Conservation (phyloP, 2,329 filamentous ascomycete genomes). For the Davidsoniella neocaledoniae region DNA sequence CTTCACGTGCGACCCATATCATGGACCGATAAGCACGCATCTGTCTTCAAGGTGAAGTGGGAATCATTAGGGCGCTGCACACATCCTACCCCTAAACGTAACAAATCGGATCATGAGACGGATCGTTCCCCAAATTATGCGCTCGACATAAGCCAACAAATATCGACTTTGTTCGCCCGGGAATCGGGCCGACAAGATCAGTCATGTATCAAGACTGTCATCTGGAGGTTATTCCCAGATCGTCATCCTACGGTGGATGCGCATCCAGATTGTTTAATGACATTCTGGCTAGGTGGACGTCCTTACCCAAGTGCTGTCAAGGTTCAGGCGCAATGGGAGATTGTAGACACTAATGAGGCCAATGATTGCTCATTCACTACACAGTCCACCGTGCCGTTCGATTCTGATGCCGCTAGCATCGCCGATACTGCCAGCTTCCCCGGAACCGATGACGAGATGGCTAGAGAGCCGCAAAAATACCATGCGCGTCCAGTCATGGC, state of each 20-base stretch:
- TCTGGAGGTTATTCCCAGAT: constrained; percentile 7
- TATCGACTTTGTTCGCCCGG: not conserved
- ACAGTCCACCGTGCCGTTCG: constrained; percentile 8
- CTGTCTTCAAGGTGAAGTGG: constrained; percentile 32
- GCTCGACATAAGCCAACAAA: not conserved
- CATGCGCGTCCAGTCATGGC: constrained; percentile 21
- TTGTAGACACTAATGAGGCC: not conserved
- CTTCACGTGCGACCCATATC: constrained; percentile 36
- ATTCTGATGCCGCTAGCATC: not conserved
- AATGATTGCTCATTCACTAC: constrained; percentile 9
- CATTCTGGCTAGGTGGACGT: constrained; percentile 10
- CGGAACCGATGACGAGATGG: constrained; percentile 2
- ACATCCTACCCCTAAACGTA: not conserved
- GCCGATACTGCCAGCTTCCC: not conserved
- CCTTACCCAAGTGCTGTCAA: constrained; percentile 5
- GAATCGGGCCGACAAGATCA: not conserved
- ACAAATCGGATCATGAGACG: not conserved
- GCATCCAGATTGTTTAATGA: constrained; percentile 1
- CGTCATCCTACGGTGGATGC: not conserved
- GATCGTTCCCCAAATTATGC: not conserved
- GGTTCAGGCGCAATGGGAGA: constrained; percentile 6
- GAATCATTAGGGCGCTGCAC: constrained; percentile 18
- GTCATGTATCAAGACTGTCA: not conserved
- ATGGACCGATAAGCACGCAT: constrained; percentile 37
- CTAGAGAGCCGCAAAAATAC: constrained; percentile 21